phyloP scores from a whole-genome alignment of 2,329 filamentous ascomycete genomes.

The Colletotrichum tropicale region DNA sequence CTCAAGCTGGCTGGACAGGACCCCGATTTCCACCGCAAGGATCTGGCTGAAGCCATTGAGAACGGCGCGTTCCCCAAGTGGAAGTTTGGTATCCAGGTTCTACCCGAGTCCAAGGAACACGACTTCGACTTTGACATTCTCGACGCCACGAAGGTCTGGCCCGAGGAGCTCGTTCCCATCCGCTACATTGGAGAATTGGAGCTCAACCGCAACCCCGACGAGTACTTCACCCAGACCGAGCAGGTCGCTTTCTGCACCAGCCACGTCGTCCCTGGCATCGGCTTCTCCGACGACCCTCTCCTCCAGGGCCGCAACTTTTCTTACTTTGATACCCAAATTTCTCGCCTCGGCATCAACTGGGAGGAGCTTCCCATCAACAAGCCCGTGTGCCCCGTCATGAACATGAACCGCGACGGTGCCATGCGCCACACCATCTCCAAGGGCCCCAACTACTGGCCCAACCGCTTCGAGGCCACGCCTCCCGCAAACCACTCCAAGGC shows the following conservation, averaged over 20 bases:
- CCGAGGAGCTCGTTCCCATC: constrained; percentile 76
- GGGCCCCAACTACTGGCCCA: constrained; percentile 83
- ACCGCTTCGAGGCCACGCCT: constrained; percentile 67
- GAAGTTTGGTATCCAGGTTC: constrained; percentile 82
- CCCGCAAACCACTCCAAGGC: constrained; percentile 56
- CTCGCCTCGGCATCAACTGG: constrained; percentile 75
- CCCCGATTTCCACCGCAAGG: constrained; percentile 82
- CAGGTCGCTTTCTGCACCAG: constrained; percentile 84
- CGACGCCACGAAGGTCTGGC: constrained; percentile 87
- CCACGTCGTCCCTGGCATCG: constrained; percentile 80
- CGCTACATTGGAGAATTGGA: constrained; percentile 81
- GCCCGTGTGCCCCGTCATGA: constrained; percentile 76
- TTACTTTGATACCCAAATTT: constrained; percentile 72
- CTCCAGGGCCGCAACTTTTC: constrained; percentile 75
- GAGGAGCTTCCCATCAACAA: constrained; percentile 79
- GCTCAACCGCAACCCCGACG: constrained; percentile 79
- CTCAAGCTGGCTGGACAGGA: constrained; percentile 77
- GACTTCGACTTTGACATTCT: constrained; percentile 87
- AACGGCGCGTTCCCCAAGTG: constrained; percentile 74
- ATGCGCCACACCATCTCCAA: constrained; percentile 76
- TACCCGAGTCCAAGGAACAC: constrained; percentile 73
- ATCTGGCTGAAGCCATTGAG: constrained; percentile 76
- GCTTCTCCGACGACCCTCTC: constrained; percentile 77
- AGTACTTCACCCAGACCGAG: constrained; percentile 84
- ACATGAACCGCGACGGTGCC: constrained; percentile 76